Base-by-base conservation (phyloP, 768 basidiomycete species). In the Tricholoma furcatifolium region DNA sequence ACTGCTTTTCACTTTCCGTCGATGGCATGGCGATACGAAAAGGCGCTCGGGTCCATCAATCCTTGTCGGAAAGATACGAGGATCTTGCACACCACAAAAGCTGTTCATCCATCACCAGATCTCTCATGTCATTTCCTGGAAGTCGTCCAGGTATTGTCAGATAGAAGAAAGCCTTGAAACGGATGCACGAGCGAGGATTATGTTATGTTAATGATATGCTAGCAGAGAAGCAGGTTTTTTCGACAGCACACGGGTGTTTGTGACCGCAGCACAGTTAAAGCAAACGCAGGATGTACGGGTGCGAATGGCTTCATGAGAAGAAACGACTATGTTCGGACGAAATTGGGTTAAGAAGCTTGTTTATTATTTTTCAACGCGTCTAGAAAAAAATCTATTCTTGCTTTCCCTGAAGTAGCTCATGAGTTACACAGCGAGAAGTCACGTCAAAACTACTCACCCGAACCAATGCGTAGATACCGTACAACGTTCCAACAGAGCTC, bases 401-500 rank as follows among this genome's bases (percentile, higher is more conserved):
- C 48, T 59, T 64, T 24, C 60, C 61, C 63, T 62, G 45, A 4
- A 46, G 9, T 1, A 8, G 38, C 27, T 15, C n/a, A 12, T 53
- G 14, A 55, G 39, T 21, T 6, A 30, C n/a, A 12, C 15, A 34
- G 17, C 41, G 8, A 17, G 10, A 24, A 9, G 9, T 18, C 7
- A 18, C 24, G 8, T 23, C 27, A 20, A 21, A 31, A 6, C 3
- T 3, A 30, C 74, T 50, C 58, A 83, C 81, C 66, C 63, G 69
- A 39, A 72, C 51, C 58, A 90, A 69, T 17, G 72, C 65, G 62
- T 69, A 78, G 3, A 77, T 64, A 11, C 82, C 83, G 49, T 72
- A 83, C 10, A 68, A 68, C 21, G 82, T 78, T 50, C 79, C 80
- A 24, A 68, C 38, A 72, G 86, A 77, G 51, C 84, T 84, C 27